These are phyloP conservation scores for Oryza glaberrima DNA, from an alignment of 176 grass and related monocot genomes.

Conservation along the genomic window DNA sequence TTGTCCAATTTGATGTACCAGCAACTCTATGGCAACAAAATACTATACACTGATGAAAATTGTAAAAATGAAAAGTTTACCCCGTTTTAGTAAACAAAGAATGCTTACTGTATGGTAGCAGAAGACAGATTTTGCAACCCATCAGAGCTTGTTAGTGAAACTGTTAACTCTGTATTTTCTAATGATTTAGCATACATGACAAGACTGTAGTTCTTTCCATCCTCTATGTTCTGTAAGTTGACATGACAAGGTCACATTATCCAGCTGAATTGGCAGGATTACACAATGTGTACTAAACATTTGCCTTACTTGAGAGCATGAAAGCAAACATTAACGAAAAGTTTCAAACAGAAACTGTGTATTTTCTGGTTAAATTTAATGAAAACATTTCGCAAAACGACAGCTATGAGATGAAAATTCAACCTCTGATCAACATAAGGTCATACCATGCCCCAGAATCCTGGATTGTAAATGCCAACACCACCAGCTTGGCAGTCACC, in stretches of 20 bases:
- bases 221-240: slow-evolving; percentile 83
- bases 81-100: background rate
- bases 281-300: background rate
- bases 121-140: slow-evolving; percentile 66
- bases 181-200: slow-evolving; percentile 70
- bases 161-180: slow-evolving; percentile 52
- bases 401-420: no score
- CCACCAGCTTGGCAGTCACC: slow-evolving; percentile 60
- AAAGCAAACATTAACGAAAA: slow-evolving; percentile 14
- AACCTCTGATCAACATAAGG: background rate
- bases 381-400: background rate
- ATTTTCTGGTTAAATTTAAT: slow-evolving; percentile 1
- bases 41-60: no score
- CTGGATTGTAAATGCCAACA: slow-evolving; percentile 93
- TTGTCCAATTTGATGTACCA: slow-evolving; percentile 53
- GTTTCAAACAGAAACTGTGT: background rate
- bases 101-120: slow-evolving; percentile 59
- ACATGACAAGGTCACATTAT: slow-evolving; percentile 6
- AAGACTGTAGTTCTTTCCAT: slow-evolving; percentile 76
- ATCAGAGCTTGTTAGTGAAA: slow-evolving; percentile 68
- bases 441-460: slow-evolving; percentile 97
- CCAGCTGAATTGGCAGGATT: background rate
- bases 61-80: background rate
- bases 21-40: slow-evolving; percentile 36
- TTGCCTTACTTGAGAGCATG: background rate